Evolutionary conservation across 441 rosid genomes (phyloP).

Genomic region (Mallotus japonicus): DNA sequence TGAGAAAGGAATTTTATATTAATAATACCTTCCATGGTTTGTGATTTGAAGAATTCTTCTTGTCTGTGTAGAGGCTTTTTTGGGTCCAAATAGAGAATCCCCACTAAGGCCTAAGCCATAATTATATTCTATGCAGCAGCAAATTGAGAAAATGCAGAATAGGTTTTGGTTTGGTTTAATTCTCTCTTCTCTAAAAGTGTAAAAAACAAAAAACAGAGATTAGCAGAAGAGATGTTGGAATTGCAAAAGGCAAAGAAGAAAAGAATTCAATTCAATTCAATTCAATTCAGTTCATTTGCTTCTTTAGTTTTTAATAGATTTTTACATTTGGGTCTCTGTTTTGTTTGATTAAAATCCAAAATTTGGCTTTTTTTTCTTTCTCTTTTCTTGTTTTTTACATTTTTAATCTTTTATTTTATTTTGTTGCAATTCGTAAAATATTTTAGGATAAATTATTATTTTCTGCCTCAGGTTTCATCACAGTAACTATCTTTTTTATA

Average conservation of each 20-base stretch:
- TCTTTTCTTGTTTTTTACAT: not conserved
- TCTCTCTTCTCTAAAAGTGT: not conserved
- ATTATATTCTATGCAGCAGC: not conserved
- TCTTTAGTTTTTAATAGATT: not conserved
- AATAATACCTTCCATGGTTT: conserved; percentile 43
- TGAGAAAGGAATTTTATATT: conserved; percentile 6
- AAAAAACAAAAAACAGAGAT: not conserved
- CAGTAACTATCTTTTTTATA: no score
- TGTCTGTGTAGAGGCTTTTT: not conserved
- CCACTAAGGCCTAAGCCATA: conserved; percentile 15
- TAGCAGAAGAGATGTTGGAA: not conserved
- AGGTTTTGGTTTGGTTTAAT: not conserved
- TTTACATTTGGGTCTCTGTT: not conserved
- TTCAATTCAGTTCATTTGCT: conserved; percentile 4
- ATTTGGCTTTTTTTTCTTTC: not conserved
- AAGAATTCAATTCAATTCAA: conserved; percentile 8
- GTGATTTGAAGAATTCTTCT: not conserved
- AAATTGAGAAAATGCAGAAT: conserved; percentile 8
- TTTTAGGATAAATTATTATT: no score
- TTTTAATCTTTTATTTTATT: no score
- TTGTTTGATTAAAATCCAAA: not conserved
- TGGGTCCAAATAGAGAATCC: conserved; percentile 29
- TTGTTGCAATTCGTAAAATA: no score
- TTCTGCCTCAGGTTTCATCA: no score
- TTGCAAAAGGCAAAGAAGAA: not conserved